Conservation (phyloP, 73 alveolate species). For the Urostyla sp. region DNA sequence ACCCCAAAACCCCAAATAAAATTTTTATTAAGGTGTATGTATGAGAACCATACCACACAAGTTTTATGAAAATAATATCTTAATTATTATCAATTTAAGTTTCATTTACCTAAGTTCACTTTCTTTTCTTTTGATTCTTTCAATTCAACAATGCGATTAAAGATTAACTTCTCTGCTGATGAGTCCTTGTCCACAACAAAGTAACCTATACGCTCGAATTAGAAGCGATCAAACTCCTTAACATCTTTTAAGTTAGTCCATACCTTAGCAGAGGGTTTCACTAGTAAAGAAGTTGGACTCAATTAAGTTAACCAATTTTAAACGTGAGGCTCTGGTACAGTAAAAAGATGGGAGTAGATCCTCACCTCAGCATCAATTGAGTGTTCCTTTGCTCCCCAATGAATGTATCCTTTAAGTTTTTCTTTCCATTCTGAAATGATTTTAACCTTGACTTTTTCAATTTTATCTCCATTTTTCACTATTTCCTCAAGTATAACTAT, state of each 20-base stretch:
- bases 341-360: constrained; percentile 91
- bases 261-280: constrained; percentile 80
- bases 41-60: not conserved
- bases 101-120: constrained; percentile 59
- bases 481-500: constrained; percentile 78
- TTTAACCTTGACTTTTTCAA: constrained; percentile 79
- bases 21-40: not conserved
- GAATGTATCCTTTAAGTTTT: constrained; percentile 94
- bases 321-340: constrained; percentile 81
- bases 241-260: constrained; percentile 80
- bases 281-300: constrained; percentile 89
- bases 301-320: constrained; percentile 90
- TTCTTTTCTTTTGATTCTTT: constrained; percentile 81
- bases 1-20: not conserved
- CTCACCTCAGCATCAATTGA: constrained; percentile 88
- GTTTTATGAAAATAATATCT: not conserved
- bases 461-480: constrained; percentile 79
- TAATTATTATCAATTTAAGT: not conserved
- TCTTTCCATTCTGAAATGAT: constrained; percentile 74
- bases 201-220: constrained; percentile 98
- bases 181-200: constrained; percentile 96
- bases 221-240: constrained; percentile 90
- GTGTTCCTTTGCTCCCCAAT: constrained; percentile 96
- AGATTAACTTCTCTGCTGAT: constrained; percentile 70
- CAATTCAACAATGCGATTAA: constrained; percentile 86